Evolutionary conservation across 2,329 filamentous ascomycete species (phyloP).

Genomic region (Diplocarpon mali): DNA sequence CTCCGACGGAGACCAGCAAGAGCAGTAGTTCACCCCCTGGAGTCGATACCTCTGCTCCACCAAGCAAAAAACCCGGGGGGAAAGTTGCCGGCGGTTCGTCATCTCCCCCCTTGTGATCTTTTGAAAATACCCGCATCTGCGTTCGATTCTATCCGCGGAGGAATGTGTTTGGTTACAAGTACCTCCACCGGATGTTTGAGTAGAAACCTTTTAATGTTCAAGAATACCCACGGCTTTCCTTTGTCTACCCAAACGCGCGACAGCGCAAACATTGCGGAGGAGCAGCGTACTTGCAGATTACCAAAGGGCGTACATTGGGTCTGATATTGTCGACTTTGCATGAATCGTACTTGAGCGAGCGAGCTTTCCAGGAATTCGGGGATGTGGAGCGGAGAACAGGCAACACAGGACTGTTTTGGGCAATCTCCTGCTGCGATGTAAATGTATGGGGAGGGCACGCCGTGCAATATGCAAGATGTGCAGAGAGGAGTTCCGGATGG

Average conservation of each 20-base stretch:
- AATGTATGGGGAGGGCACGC: too few species aligned
- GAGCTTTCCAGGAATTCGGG: too few species aligned
- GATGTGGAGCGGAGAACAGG: too few species aligned
- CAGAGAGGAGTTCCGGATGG: too few species aligned
- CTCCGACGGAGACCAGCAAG: slow-evolving; percentile 14
- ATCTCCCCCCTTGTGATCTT: background rate
- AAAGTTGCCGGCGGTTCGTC: background rate
- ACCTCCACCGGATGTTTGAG: background rate
- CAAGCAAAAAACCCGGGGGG: background rate
- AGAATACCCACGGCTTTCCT: slow-evolving; percentile 11
- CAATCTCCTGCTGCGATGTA: too few species aligned
- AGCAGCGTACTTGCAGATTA: too few species aligned
- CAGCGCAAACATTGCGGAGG: too few species aligned
- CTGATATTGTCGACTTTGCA: too few species aligned
- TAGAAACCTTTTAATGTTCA: slow-evolving; percentile 1
- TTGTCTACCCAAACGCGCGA: background rate
- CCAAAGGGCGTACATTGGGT: too few species aligned
- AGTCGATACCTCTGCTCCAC: background rate
- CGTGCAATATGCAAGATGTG: too few species aligned
- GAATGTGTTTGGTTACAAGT: background rate
- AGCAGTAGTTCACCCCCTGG: slow-evolving; percentile 13
- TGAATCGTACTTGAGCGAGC: too few species aligned
- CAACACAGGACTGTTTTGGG: too few species aligned
- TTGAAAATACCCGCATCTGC: background rate
- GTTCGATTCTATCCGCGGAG: background rate